Evolutionary conservation across 2,329 filamentous ascomycete genomes (phyloP), one percentile per base, ranked within the genome.

Genomic region (Trichoderma aggressivum): DNA sequence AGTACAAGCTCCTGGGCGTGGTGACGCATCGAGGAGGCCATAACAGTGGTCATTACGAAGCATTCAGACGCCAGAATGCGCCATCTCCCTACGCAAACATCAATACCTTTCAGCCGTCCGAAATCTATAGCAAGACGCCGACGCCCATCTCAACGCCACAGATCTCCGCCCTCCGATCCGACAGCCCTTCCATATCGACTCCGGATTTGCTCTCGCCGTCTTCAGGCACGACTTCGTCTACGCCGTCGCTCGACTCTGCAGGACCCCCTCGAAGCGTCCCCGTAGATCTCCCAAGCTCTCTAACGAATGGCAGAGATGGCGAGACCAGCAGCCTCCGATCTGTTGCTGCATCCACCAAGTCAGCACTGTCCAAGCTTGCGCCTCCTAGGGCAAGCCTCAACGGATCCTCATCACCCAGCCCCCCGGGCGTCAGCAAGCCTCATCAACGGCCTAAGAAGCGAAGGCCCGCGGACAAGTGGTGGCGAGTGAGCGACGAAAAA

Each of bases 401-500:
- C 73, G 71, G 74, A 71, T 61, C 69, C 28, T 74, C 74, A 10
- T 71, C 71, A 8, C 76, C 75, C 5, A 59, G 43, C 74, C 32
- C 60, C 26, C 39, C 61, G 24, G 73, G 77, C 8, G 71, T 75
- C 11, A 72, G 77, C 32, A 72, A 74, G 28, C 65, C 73, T 16
- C 79, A 76, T 12, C 85, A 83, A 68, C 79, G 86, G 43, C 88
- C 84, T 74, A 90, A 88, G 75, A 89, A 87, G 72, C 90, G 88
- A 77, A 64, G 75, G 26, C 81, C 84, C 14, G 87, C 86, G 58
- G 91, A 97, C 77, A 90, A 81, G 74, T 99, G 96, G 96, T 99
- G 96, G 96, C 90, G 96, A 43, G 97, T 99, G 75, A 98, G 94
- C 74, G 96, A 99, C 79, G 96, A 99, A 75, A 97, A 97, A 81